Evolutionary conservation across 805 yeast species (phyloP), one percentile per base, ranked within the genome.

Genomic region (Hanseniaspora lachancei): DNA sequence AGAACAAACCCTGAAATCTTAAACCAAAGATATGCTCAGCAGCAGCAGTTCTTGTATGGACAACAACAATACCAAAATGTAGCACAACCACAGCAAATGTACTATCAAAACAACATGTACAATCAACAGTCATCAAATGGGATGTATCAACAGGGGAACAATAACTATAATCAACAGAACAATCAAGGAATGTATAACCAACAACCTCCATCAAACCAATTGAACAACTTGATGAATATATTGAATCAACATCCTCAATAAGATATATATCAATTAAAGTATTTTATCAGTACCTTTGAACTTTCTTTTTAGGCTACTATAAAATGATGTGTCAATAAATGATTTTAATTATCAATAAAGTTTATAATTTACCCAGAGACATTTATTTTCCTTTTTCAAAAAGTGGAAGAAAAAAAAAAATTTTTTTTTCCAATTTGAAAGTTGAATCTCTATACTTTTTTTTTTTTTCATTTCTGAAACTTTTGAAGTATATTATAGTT

Each of bases 181-280:
- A 49, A 39, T 23, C 36, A 24, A 49, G 23, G 44, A 42, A 36
- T 41, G 44, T 41, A 49, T 41, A 41, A 43, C 32, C 60, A 44
- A 16, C 56, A 58, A 39, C 62, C 60, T 36, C 49, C 60, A 10
- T 23, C 41, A 3, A 64, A 74, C 5, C 75, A 72, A 59, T 60
- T 73, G 20, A 71, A 72, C 36, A 69, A 73, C 35, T 61, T 73
- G 56, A 71, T 73, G 73, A 71, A 69, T 27, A 71, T 73, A 68
- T 62, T 73, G 29, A 72, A 72, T 50, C 72, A 71, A 58, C 74
- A 70, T 53, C 68, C 67, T 42, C 60, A 62, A 55, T 60, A 59
- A 53, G 5, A 13, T 24, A 16, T 44, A n/a, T 44, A 34, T 54
- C 55, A 16, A 35, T 50, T 38, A 38, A 20, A 49, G 8, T 39